phyloP scores from a whole-genome alignment of 257 asterid genomes.

The Lavandula angustifolia region DNA sequence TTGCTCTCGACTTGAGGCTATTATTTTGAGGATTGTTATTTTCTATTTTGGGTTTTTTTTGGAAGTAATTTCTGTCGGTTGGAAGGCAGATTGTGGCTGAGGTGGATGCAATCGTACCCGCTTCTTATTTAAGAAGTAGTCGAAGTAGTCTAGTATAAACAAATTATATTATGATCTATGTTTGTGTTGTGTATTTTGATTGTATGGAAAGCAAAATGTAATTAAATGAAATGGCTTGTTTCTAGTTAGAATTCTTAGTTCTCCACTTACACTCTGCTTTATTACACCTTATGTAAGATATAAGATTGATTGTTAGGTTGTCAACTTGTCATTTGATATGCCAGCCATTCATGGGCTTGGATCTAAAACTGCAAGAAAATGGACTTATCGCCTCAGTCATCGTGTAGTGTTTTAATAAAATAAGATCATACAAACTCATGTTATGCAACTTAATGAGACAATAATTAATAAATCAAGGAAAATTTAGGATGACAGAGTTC shows the following conservation, averaged over 20 bases:
- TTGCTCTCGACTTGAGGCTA: constrained; percentile 34
- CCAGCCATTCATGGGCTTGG: no score
- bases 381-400: no score
- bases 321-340: no score
- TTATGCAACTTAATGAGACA: no score
- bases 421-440: no score
- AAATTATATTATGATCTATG: constrained; percentile 10
- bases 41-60: not conserved
- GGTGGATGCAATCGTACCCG: constrained; percentile 57
- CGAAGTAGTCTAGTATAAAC: constrained; percentile 14
- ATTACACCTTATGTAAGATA: no score
- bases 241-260: not conserved
- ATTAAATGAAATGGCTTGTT: constrained; percentile 34
- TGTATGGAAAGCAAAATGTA: constrained; percentile 29
- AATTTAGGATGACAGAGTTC: no score
- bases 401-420: no score
- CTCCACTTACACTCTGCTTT: no score
- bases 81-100: constrained; percentile 38
- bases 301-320: no score
- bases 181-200: not conserved
- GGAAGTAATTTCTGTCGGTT: constrained; percentile 16
- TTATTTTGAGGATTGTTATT: not conserved
- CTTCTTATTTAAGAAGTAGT: constrained; percentile 36
- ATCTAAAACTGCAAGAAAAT: no score
- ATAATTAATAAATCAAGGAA: no score